Evolutionary conservation across 2,329 filamentous ascomycete genomes (phyloP), one percentile per base, ranked within the genome.

Genomic region (Fusarium sororula): DNA sequence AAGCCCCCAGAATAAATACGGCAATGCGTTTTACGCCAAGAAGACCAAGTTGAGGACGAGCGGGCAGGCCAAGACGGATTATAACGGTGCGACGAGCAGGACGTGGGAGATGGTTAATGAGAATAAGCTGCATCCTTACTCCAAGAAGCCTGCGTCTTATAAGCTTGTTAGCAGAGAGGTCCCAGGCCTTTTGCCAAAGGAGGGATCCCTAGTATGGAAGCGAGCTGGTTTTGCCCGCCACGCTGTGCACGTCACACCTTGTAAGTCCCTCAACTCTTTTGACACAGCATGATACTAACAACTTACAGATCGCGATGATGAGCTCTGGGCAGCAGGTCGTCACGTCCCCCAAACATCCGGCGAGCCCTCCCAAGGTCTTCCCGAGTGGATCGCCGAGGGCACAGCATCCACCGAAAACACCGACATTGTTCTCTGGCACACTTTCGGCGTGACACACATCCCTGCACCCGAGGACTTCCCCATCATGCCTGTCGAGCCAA

Each of bases 81-180:
- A 98, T 82, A 88, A 97, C 78, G 93, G 93, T 65, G 86, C 87
- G 17, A 96, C 93, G 0, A 91, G 90, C 68, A 87, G 95, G 26
- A 96, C 94, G 0, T 98, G 95, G 95, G 95, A 98, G 66, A 97
- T 98, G 82, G 89, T 88, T 79, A 98, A 98, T 82, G 92, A 92
- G 75, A 93, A 88, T 83, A 94, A 92, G 80, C 79, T 96, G n/a
- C 94, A 98, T 82, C 92, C 93, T 0, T 92, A 95, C 85, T 95
- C 92, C 82, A 90, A 93, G 81, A 97, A 96, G 84, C 94, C 94
- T 0, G 90, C 92, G 1, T 91, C 90, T 60, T 98, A 98, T 82
- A 98, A 98, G 86, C 89, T 98, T 4, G 94, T 98, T 42, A 96
- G 93, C 81, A 87, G 95, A 50, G 95, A 98, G 79, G 92, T 96